These are phyloP conservation scores for Fusarium virguliforme DNA, from an alignment of 2,329 filamentous ascomycete genomes.

Conservation along the genomic window DNA sequence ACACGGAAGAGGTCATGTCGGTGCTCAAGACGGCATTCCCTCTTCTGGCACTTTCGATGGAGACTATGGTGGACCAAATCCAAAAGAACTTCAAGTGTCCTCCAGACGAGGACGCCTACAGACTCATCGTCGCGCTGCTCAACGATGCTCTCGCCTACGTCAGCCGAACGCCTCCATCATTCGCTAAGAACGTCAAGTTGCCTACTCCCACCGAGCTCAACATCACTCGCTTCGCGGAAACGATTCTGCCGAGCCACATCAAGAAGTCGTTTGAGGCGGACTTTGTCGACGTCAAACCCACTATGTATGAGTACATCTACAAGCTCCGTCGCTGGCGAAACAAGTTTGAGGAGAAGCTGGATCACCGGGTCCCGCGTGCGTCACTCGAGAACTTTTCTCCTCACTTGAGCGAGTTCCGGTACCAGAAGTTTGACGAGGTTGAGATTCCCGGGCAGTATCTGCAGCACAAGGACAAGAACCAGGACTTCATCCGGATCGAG, in stretches of 20 bases:
- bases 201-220: conserved; percentile 93
- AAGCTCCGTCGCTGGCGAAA: conserved; percentile 96
- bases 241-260: conserved; percentile 93
- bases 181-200: conserved; percentile 92
- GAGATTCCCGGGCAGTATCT: conserved; percentile 98
- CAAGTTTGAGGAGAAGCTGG: conserved; percentile 97
- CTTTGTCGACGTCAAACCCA: conserved; percentile 95
- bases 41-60: conserved; percentile 95
- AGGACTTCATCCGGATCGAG: conserved; percentile 97
- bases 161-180: conserved; percentile 86
- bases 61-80: conserved; percentile 99
- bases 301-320: conserved; percentile 98
- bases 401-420: conserved; percentile 95
- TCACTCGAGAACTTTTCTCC: conserved; percentile 90
- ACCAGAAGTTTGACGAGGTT: conserved; percentile 98
- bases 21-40: conserved; percentile 98
- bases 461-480: conserved; percentile 98
- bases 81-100: conserved; percentile 99
- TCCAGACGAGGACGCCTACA: conserved; percentile 97
- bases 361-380: conserved; percentile 81
- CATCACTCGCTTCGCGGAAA: conserved; percentile 96
- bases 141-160: conserved; percentile 97
- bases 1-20: conserved; percentile 95
- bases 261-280: conserved; percentile 98
- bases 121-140: conserved; percentile 95